A percentile compares a stretch with the other conserved stretches of the same genome.
Evolutionary conservation across 2,329 filamentous ascomycete genomes (phyloP).

Genomic region (Aspergillus versicolor): DNA sequence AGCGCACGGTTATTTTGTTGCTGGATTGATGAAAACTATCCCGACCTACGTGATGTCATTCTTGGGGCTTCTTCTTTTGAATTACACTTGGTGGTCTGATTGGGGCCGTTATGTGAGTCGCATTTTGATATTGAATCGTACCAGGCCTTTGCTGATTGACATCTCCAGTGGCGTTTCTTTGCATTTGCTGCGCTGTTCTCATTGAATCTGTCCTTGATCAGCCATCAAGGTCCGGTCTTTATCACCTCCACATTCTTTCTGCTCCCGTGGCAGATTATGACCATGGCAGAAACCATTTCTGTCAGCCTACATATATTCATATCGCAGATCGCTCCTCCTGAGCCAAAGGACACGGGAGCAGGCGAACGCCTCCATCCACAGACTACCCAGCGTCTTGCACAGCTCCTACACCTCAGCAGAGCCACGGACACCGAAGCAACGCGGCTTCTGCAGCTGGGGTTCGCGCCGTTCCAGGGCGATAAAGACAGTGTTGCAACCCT

Average conservation of each 20-base stretch:
- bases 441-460: conserved; percentile 72
- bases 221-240: conserved; percentile 48
- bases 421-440: conserved; percentile 68
- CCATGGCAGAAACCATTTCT: conserved; percentile 70
- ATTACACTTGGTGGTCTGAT: conserved; percentile 41
- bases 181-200: conserved; percentile 55
- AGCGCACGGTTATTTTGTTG: conserved; percentile 69
- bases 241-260: conserved; percentile 46
- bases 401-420: conserved; percentile 61
- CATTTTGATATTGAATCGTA: background rate
- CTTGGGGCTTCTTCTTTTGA: conserved; percentile 35
- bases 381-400: conserved; percentile 64
- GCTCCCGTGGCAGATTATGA: conserved; percentile 81
- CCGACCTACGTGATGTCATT: conserved; percentile 43
- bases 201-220: conserved; percentile 59
- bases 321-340: conserved; percentile 72
- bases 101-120: conserved; percentile 48
- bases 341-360: conserved; percentile 42
- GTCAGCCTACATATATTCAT: conserved; percentile 82
- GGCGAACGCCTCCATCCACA: conserved; percentile 41
- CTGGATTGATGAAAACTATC: conserved; percentile 55
- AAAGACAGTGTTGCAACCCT: conserved; percentile 62
- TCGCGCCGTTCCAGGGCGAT: conserved; percentile 78
- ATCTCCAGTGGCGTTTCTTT: conserved; percentile 49
- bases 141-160: background rate